Evolutionary conservation across 2,329 filamentous ascomycete species (phyloP), one percentile per base, ranked within the genome.

Genomic region (Fusarium solani-melongenae): DNA sequence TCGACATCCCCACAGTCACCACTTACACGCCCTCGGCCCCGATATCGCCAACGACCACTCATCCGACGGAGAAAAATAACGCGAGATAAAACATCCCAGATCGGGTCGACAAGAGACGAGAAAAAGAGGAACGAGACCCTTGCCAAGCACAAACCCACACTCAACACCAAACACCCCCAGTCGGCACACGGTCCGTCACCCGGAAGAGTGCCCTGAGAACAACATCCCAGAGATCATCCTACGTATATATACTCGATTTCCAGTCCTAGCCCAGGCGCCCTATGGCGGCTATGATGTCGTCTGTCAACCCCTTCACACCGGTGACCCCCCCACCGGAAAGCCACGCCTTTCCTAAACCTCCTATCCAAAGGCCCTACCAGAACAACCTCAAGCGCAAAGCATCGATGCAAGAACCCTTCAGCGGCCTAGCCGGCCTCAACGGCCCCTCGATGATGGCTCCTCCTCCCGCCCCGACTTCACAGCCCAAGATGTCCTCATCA

Each of bases 271-370:
- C 72, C 72, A 51, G 66, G 66, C 72, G 72, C 71, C 68, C 64
- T 68, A 78, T 78, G 77, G 75, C 77, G 77, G 77, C 77, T 68
- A 78, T 78, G 77, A 78, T 78, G 76, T 78, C 77, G 76, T 78
- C 77, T 73, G 77, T 78, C 71, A 78, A 75, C 75, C 77, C 76
- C 64, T 78, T 78, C 41, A 69, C 73, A 66, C 77, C 77, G 74
- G 77, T 78, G 67, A 78, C 77, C 65, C 77, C 77, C 71, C 77
- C 77, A 66, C 77, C 77, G 64, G 77, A 78, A 71, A 78, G 74
- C 64, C 77, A 76, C 65, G 70, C 70, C 61, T 78, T 78, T 78
- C 77, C 77, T 77, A 78, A 78, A 78, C 76, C 70, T 78, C 71
- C 75, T 77, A 60, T 71, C 64, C 74, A 73, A 78, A 78, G 76